Percentiles rank a stretch among this genome's conserved stretches.
Conservation (phyloP, 2,329 filamentous ascomycete species). For the Aspergillus pseudoterreus region DNA sequence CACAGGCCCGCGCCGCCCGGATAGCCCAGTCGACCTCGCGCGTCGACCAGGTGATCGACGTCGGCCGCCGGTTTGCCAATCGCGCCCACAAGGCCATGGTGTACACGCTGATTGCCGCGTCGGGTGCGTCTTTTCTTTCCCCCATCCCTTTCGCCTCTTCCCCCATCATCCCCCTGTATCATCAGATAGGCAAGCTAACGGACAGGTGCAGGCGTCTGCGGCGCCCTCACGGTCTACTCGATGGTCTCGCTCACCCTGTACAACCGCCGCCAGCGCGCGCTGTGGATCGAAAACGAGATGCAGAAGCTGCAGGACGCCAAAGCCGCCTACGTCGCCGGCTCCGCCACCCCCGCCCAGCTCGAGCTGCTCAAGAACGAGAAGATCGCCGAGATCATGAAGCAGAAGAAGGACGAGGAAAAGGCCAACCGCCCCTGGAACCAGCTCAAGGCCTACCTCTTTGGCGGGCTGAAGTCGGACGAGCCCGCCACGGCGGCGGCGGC, state of each 20-base stretch:
- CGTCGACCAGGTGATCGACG: constrained; percentile 52
- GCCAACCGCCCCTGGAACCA: constrained; percentile 37
- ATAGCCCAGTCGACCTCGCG: constrained; percentile 55
- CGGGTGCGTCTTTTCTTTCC: constrained; percentile 43
- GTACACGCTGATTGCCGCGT: constrained; percentile 57
- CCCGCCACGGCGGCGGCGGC: constrained; percentile 6
- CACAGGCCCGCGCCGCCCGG: constrained; percentile 64
- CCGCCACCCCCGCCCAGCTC: constrained; percentile 39
- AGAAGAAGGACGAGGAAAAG: constrained; percentile 38
- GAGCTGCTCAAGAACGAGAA: constrained; percentile 44
- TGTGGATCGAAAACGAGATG: constrained; percentile 55
- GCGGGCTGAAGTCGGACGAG: constrained; percentile 37
- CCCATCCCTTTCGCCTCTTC: neutral
- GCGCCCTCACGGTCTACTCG: constrained; percentile 60
- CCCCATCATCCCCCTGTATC: neutral
- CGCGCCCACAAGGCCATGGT: constrained; percentile 59
- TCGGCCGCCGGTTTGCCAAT: constrained; percentile 57
- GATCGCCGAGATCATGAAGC: constrained; percentile 40
- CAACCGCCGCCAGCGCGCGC: constrained; percentile 61
- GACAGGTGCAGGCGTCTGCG: constrained; percentile 50
- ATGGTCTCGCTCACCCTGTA: constrained; percentile 64
- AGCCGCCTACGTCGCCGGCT: constrained; percentile 38
- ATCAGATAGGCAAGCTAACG: neutral
- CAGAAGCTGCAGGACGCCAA: constrained; percentile 41
- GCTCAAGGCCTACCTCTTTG: constrained; percentile 36